A percentile compares a stretch with the other conserved stretches of the same genome.
Conservation (phyloP, 1,284 basidiomycete genomes). For the Rhodofomes roseus region DNA sequence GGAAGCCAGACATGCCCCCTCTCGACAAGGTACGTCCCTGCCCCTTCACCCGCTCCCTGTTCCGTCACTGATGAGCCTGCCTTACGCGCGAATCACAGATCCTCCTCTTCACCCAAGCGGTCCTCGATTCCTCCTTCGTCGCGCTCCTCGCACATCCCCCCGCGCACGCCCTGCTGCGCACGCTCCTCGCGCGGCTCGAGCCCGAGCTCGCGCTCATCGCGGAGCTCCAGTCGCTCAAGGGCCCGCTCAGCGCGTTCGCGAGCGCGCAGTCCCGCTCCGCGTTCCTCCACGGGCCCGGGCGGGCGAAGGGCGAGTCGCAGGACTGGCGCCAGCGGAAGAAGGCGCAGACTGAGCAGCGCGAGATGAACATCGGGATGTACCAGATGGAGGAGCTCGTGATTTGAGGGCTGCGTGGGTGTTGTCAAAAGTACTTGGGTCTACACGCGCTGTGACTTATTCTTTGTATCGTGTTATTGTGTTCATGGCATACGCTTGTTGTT, state of each 20-base stretch:
- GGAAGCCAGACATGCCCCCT: conserved; percentile 14
- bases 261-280: conserved; percentile 43
- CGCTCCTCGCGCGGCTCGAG: conserved; percentile 46
- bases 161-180: conserved; percentile 47
- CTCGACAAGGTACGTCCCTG: conserved; percentile 44
- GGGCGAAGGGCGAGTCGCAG: conserved; percentile 31
- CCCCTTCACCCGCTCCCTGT: background rate
- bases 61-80: background rate
- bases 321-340: conserved; percentile 61
- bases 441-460: background rate
- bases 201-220: conserved; percentile 49
- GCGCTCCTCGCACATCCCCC: conserved; percentile 56
- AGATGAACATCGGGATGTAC: conserved; percentile 58
- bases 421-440: background rate
- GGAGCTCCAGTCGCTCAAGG: conserved; percentile 50
- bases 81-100: conserved; percentile 35
- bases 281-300: conserved; percentile 31
- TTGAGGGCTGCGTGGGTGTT: conserved; percentile 24
- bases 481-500: background rate
- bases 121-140: conserved; percentile 69
- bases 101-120: conserved; percentile 52
- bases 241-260: conserved; percentile 55
- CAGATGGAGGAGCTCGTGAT: conserved; percentile 66
- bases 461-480: background rate
- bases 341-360: conserved; percentile 46